Evolutionary conservation across 2,329 filamentous ascomycete genomes (phyloP).

Genomic region (Cladosporium halotolerans): DNA sequence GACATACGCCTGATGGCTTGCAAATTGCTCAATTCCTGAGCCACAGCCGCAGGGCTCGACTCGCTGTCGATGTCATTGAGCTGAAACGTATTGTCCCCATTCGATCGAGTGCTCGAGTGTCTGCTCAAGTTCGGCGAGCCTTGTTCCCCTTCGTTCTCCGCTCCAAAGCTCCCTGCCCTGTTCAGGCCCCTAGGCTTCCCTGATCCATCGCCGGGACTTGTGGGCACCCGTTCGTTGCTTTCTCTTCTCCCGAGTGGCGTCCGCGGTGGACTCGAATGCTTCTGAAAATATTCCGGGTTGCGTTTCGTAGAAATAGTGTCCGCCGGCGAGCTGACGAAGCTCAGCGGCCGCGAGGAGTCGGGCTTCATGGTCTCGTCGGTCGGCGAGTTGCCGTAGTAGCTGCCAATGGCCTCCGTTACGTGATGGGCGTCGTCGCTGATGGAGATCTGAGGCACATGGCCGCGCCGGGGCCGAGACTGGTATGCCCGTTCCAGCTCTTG

Average conservation of each 20-base stretch:
- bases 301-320: slow-evolving; percentile 37
- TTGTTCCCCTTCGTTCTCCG: slow-evolving; percentile 19
- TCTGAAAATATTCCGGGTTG: slow-evolving; percentile 24
- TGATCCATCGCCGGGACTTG: slow-evolving; percentile 13
- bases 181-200: slow-evolving; percentile 14
- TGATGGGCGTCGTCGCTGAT: slow-evolving; percentile 89
- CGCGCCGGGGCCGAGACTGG: slow-evolving; percentile 36
- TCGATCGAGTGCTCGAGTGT: slow-evolving; percentile 21
- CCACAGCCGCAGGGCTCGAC: slow-evolving; percentile 80
- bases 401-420: slow-evolving; percentile 88
- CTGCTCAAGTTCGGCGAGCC: slow-evolving; percentile 33
- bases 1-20: slow-evolving; percentile 88
- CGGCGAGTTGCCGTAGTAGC: slow-evolving; percentile 71
- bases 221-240: slow-evolving; percentile 26
- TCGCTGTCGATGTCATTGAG: slow-evolving; percentile 85
- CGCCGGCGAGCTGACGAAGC: slow-evolving; percentile 60
- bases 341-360: slow-evolving; percentile 60
- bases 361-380: slow-evolving; percentile 18
- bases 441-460: slow-evolving; percentile 56
- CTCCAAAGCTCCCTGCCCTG: slow-evolving; percentile 32
- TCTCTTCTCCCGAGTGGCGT: slow-evolving; percentile 29
- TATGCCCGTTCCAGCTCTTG: slow-evolving; percentile 39
- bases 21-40: slow-evolving; percentile 85
- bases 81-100: slow-evolving; percentile 29
- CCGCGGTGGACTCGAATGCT: slow-evolving; percentile 17